Evolutionary conservation across 352 stramenopile genomes (phyloP).

Genomic region (Aphanomyces cochlioides): DNA sequence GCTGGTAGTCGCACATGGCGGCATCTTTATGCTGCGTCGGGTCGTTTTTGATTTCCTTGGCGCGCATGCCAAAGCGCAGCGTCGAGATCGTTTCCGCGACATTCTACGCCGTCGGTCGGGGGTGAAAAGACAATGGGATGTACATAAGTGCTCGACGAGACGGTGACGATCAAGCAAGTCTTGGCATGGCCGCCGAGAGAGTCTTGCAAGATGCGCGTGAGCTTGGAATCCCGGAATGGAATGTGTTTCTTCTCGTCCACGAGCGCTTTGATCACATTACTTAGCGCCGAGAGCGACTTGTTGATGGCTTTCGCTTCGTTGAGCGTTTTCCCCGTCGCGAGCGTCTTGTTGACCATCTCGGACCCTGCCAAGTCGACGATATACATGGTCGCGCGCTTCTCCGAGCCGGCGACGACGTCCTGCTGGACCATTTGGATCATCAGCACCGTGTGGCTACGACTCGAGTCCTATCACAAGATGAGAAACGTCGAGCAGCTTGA

Average conservation of each 20-base stretch:
- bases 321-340: constrained; percentile 65
- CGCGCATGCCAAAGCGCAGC: constrained; percentile 61
- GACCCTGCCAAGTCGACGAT: constrained; percentile 82
- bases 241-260: constrained; percentile 70
- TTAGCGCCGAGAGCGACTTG: constrained; percentile 75
- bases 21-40: constrained; percentile 36
- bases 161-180: constrained; percentile 94
- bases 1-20: constrained; percentile 17
- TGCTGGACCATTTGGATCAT: constrained; percentile 49
- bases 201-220: constrained; percentile 83
- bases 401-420: constrained; percentile 31
- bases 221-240: constrained; percentile 68
- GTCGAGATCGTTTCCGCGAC: constrained; percentile 78
- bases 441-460: constrained; percentile 69
- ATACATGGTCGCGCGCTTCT: constrained; percentile 64
- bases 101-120: constrained; percentile 44
- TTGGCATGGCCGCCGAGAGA: constrained; percentile 90
- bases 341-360: constrained; percentile 83
- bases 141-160: constrained; percentile 71
- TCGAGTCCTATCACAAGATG: constrained; percentile 43
- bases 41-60: constrained; percentile 81
- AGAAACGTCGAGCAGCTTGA: neutral
- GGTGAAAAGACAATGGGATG: too few species aligned
- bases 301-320: constrained; percentile 87
- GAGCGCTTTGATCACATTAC: constrained; percentile 83